A percentile compares a stretch with the other conserved stretches of the same genome.
These are phyloP conservation scores for Elaeagnus macrophylla DNA, from an alignment of 306 rosid species.

Conservation along the genomic window DNA sequence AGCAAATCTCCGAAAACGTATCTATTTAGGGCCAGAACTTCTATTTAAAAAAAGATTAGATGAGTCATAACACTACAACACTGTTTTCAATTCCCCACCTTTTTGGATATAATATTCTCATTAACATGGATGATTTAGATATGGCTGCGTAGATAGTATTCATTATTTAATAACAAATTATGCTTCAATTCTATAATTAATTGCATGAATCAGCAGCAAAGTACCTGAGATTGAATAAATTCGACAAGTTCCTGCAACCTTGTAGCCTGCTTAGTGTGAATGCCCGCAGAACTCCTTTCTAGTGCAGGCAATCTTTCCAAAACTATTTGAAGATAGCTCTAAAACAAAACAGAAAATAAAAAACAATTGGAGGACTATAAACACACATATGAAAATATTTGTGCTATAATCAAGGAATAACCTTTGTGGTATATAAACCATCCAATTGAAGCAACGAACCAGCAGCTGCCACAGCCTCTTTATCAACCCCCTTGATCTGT, in stretches of 20 bases:
- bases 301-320: conserved; percentile 71
- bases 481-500: conserved; percentile 90
- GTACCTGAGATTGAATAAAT: conserved; percentile 92
- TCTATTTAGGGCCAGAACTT: too few species aligned
- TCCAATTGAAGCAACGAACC: conserved; percentile 85
- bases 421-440: conserved; percentile 89
- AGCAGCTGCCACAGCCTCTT: conserved; percentile 88
- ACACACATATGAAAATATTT: not conserved
- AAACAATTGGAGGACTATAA: not conserved
- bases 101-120: too few species aligned
- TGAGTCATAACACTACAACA: too few species aligned
- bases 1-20: too few species aligned
- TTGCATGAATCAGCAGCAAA: not conserved
- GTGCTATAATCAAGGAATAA: conserved; percentile 18
- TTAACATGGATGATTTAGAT: not conserved
- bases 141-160: not conserved
- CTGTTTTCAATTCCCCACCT: too few species aligned
- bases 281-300: conserved; percentile 60
- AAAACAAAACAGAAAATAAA: conserved; percentile 15
- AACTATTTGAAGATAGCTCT: conserved; percentile 95
- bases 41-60: too few species aligned
- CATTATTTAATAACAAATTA: not conserved
- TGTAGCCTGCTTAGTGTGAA: conserved; percentile 71
- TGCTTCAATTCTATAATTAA: not conserved
- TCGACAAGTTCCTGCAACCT: conserved; percentile 91